Conservation (phyloP, 768 basidiomycete species). For the Russula vinacea region DNA sequence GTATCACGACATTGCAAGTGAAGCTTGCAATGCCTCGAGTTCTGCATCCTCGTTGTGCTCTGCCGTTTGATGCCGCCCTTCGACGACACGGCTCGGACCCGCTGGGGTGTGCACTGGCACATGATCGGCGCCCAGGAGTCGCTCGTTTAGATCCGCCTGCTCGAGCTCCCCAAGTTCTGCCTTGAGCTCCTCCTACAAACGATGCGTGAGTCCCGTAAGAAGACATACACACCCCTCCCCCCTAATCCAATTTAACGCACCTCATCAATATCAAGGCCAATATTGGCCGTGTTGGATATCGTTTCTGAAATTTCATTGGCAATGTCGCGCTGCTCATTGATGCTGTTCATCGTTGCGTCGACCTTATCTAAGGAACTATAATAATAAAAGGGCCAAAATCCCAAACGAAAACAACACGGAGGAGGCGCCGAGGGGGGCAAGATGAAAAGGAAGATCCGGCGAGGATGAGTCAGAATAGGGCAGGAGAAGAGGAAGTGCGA, state of each 20-base stretch:
- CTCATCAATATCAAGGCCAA: conserved; percentile 64
- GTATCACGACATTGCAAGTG: conserved; percentile 64
- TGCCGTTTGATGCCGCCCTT: conserved; percentile 42
- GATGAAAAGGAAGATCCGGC: not conserved
- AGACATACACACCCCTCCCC: not conserved
- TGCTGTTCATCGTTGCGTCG: conserved; percentile 80
- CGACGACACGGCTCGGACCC: conserved; percentile 40
- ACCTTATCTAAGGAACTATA: conserved; percentile 84
- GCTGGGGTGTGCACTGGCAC: conserved; percentile 84
- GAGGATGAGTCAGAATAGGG: not conserved
- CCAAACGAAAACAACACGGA: not conserved
- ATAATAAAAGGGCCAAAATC: conserved; percentile 4
- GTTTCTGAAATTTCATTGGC: conserved; percentile 90
- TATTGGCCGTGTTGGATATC: conserved; percentile 68
- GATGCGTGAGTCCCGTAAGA: not conserved
- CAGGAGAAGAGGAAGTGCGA: too few species aligned
- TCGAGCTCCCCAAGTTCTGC: conserved; percentile 83
- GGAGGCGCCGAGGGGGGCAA: not conserved
- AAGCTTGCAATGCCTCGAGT: conserved; percentile 84
- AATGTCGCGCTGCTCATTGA: conserved; percentile 87
- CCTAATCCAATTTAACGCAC: conserved; percentile 41
- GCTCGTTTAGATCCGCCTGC: conserved; percentile 81
- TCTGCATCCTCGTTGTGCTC: conserved; percentile 93
- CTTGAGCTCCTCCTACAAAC: conserved; percentile 68
- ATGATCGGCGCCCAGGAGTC: conserved; percentile 81